Evolutionary conservation across 2,329 filamentous ascomycete genomes (phyloP).

Genomic region (Orbilia brochopaga): DNA sequence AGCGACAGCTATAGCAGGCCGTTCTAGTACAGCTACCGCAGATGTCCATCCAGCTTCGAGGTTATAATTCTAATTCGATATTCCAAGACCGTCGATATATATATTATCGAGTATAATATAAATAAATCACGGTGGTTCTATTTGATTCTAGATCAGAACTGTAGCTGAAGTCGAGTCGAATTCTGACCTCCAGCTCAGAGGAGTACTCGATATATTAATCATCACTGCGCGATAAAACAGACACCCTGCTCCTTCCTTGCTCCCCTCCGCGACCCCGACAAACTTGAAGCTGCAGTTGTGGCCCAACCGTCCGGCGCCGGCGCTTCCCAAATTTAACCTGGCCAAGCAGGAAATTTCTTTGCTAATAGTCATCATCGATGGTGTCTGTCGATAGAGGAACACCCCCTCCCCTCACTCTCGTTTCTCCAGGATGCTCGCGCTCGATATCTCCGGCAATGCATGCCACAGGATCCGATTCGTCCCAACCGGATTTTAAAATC

Average conservation of each 20-base stretch:
- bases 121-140: too few species aligned
- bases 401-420: too few species aligned
- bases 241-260: not conserved
- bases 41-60: constrained; percentile 24
- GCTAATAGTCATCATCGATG: constrained; percentile 2
- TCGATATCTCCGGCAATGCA: not conserved
- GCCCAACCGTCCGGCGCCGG: constrained; percentile 48
- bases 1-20: too few species aligned
- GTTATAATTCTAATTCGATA: too few species aligned
- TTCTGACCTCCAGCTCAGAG: too few species aligned
- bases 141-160: too few species aligned
- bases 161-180: too few species aligned
- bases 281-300: constrained; percentile 35
- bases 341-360: constrained; percentile 10
- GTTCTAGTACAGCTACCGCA: constrained; percentile 17
- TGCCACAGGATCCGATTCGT: not conserved
- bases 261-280: constrained; percentile 10
- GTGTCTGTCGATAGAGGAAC: not conserved
- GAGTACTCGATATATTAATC: not conserved
- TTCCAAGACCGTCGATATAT: too few species aligned
- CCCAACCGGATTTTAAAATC: not conserved
- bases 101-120: too few species aligned
- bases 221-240: not conserved
- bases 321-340: constrained; percentile 35
- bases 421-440: not conserved